These are phyloP conservation scores for Phytophthora quininea DNA, from an alignment of 352 stramenopile species.

Conservation along the genomic window DNA sequence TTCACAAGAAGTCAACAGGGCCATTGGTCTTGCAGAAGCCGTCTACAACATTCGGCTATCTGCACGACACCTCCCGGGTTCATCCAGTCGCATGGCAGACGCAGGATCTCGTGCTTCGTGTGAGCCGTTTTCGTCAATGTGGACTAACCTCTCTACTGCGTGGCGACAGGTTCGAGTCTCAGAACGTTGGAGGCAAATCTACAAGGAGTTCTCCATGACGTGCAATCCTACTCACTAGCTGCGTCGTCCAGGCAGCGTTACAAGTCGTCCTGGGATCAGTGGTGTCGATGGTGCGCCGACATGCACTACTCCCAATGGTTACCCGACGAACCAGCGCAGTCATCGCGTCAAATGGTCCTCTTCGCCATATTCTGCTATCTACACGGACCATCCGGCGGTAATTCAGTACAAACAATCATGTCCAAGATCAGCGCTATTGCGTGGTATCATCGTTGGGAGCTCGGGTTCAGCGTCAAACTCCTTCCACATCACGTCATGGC, in stretches of 20 bases:
- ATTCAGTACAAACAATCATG: slow-evolving; percentile 30
- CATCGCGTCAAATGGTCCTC: slow-evolving; percentile 13
- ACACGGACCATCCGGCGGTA: slow-evolving; percentile 16
- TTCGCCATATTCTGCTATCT: slow-evolving; percentile 16
- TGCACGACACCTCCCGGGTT: background rate
- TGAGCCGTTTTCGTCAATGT: background rate
- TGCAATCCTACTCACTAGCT: background rate
- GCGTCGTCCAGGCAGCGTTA: background rate
- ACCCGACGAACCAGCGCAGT: background rate
- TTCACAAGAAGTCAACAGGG: background rate
- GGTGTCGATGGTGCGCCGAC: slow-evolving; percentile 1
- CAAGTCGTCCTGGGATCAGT: background rate
- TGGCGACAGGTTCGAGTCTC: background rate
- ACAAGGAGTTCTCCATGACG: background rate
- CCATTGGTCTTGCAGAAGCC: background rate
- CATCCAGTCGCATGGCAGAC: background rate
- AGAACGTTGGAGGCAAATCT: background rate
- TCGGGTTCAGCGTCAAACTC: slow-evolving; percentile 25
- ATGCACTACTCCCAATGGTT: slow-evolving; percentile 17
- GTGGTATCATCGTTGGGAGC: slow-evolving; percentile 32
- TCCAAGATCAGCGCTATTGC: slow-evolving; percentile 33
- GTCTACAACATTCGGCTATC: background rate
- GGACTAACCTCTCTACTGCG: background rate
- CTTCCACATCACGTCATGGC: slow-evolving; percentile 24
- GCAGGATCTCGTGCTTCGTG: background rate